Evolutionary conservation across 208 protist species (phyloP).

Genomic region (Leptomonas seymouri): DNA sequence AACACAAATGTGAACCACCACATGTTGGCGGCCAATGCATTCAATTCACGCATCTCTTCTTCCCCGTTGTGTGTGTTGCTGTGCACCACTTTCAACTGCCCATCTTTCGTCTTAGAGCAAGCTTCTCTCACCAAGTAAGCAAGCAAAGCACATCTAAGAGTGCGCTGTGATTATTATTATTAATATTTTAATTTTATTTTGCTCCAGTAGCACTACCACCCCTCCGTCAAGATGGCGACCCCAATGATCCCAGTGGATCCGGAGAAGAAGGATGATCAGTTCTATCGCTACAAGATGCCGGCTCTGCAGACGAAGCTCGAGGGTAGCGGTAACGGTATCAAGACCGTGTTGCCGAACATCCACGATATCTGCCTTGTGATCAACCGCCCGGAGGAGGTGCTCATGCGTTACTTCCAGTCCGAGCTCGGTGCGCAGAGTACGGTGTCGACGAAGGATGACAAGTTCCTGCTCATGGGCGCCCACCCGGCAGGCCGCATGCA

Average conservation of each 20-base stretch:
- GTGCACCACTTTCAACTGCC: too few relatives aligned
- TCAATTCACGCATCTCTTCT: too few relatives aligned
- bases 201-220: not conserved
- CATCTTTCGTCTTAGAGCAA: too few relatives aligned
- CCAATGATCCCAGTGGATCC: conserved; percentile 90
- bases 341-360: conserved; percentile 95
- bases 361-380: conserved; percentile 89
- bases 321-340: conserved; percentile 95
- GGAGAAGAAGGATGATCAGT: conserved; percentile 86
- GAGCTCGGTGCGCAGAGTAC: conserved; percentile 86
- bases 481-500: conserved; percentile 81
- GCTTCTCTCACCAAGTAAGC: too few relatives aligned
- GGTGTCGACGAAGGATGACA: conserved; percentile 82
- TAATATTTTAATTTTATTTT: conserved; percentile 8
- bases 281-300: conserved; percentile 96
- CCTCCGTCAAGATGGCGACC: conserved; percentile 52
- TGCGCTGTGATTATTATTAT: conserved; percentile 14
- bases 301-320: conserved; percentile 91
- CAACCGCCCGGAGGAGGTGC: conserved; percentile 86
- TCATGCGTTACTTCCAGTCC: conserved; percentile 92
- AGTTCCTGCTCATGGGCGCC: conserved; percentile 89
- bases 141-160: not conserved
- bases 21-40: too few relatives aligned
- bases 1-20: too few relatives aligned
- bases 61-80: too few relatives aligned